Percentiles rank a stretch among this genome's conserved stretches.
phyloP scores from a whole-genome alignment of 2,329 filamentous ascomycete genomes.

The Penicillium janthinellum region DNA sequence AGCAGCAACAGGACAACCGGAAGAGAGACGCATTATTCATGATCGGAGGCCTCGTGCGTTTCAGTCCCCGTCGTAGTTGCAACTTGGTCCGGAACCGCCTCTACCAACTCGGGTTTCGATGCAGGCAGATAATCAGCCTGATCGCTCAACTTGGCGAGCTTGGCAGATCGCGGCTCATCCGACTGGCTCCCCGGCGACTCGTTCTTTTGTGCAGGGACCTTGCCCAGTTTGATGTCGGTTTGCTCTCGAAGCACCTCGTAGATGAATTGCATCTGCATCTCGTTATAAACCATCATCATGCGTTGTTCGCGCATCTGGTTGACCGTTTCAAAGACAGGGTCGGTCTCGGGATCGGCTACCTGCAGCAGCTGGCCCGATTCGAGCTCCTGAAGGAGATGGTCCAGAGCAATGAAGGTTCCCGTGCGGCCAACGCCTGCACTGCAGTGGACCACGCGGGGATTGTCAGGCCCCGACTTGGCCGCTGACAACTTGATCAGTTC shows the following conservation, averaged over 20 bases:
- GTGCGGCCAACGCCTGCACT: constrained; percentile 92
- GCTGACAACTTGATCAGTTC: constrained; percentile 53
- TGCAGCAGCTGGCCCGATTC: constrained; percentile 68
- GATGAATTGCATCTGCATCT: constrained; percentile 80
- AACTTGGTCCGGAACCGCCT: constrained; percentile 28
- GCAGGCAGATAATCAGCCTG: constrained; percentile 33
- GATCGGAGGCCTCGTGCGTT: constrained; percentile 34
- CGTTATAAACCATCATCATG: constrained; percentile 92
- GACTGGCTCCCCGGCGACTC: constrained; percentile 23
- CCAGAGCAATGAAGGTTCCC: constrained; percentile 94
- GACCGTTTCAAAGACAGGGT: constrained; percentile 78
- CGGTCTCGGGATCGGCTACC: constrained; percentile 51
- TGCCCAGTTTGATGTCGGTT: constrained; percentile 37
- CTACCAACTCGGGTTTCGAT: constrained; percentile 43
- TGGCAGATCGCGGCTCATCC: constrained; percentile 36
- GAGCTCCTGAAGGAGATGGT: constrained; percentile 83
- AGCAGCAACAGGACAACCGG: constrained; percentile 2
- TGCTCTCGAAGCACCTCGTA: constrained; percentile 79
- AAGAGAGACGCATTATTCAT: constrained; percentile 27
- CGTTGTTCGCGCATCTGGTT: constrained; percentile 81
- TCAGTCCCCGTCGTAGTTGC: constrained; percentile 25
- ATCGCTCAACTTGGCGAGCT: constrained; percentile 38
- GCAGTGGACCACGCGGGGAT: constrained; percentile 81
- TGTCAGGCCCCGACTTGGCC: constrained; percentile 52
- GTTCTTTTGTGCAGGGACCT: constrained; percentile 12